Percentiles rank a stretch among this genome's conserved stretches.
phyloP scores from a whole-genome alignment of 768 basidiomycete genomes.

The Cytidiella melzeri region DNA sequence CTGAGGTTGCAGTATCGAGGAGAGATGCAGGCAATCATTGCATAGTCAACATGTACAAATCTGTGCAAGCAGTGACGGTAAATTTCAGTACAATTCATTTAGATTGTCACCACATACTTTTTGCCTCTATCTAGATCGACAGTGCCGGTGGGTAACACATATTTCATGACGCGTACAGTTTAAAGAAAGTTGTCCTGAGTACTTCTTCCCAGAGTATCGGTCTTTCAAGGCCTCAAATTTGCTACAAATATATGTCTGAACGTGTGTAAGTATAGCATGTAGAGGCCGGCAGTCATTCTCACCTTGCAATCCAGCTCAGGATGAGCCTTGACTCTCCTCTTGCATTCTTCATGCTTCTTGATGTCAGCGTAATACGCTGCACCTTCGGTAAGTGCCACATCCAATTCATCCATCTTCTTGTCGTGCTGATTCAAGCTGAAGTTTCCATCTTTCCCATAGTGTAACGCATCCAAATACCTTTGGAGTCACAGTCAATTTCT shows the following conservation, averaged over 20 bases:
- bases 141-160: slow-evolving; percentile 7
- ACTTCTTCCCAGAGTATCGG: slow-evolving; percentile 3
- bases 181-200: slow-evolving; percentile 11
- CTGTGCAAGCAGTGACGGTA: slow-evolving; percentile 1
- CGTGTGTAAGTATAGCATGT: neutral
- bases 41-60: slow-evolving; percentile 13
- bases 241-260: slow-evolving; percentile 7
- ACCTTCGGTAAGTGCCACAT: slow-evolving; percentile 8
- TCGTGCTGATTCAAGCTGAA: slow-evolving; percentile 8
- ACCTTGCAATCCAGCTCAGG: slow-evolving; percentile 11
- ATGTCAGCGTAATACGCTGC: slow-evolving; percentile 12
- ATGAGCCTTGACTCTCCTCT: neutral
- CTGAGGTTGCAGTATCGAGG: slow-evolving; percentile 4
- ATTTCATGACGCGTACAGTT: slow-evolving; percentile 14
- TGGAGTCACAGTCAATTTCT: neutral
- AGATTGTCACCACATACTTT: slow-evolving; percentile 5
- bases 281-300: neutral
- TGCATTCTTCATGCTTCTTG: slow-evolving; percentile 2
- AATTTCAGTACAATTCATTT: neutral
- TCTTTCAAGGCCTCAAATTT: slow-evolving; percentile 14
- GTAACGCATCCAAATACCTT: slow-evolving; percentile 11
- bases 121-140: slow-evolving; percentile 17
- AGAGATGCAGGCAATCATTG: slow-evolving; percentile 5
- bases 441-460: slow-evolving; percentile 11
- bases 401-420: slow-evolving; percentile 10